Conservation (phyloP, 306 rosid genomes). For the Pyrus bretschneideri region DNA sequence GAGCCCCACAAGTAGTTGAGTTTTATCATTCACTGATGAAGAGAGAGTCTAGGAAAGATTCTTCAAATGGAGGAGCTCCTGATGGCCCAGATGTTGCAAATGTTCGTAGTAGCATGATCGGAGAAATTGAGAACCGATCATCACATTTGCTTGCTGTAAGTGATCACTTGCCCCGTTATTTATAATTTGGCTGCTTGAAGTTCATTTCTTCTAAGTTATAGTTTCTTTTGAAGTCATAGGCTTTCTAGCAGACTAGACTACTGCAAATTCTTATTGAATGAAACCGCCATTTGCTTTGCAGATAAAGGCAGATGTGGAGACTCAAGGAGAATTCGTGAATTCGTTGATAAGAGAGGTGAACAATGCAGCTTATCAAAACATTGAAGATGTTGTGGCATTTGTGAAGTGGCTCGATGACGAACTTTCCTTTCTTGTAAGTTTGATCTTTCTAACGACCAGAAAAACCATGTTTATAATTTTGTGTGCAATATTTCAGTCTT, state of each 20-base stretch:
- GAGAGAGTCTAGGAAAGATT: slow-evolving; percentile 88
- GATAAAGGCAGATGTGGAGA: slow-evolving; percentile 96
- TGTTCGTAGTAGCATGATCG: slow-evolving; percentile 96
- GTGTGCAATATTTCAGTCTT: too few relatives aligned
- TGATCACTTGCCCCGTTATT: slow-evolving; percentile 4
- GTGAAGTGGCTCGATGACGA: slow-evolving; percentile 99
- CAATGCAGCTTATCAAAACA: slow-evolving; percentile 68
- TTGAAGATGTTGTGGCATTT: slow-evolving; percentile 89
- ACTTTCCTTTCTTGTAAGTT: slow-evolving; percentile 92
- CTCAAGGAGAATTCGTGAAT: slow-evolving; percentile 96
- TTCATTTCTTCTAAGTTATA: not conserved
- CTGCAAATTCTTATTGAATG: slow-evolving; percentile 8
- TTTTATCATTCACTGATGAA: slow-evolving; percentile 96
- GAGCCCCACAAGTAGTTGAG: slow-evolving; percentile 96
- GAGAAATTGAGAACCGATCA: slow-evolving; percentile 95
- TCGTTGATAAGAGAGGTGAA: slow-evolving; percentile 90
- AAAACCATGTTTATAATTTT: too few relatives aligned
- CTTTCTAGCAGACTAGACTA: not conserved
- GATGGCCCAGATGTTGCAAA: slow-evolving; percentile 80
- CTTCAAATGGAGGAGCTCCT: slow-evolving; percentile 60
- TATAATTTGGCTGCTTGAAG: not conserved
- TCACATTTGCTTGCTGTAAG: slow-evolving; percentile 98
- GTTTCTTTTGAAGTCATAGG: not conserved
- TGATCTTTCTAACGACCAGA: too few relatives aligned
- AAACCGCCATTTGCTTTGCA: slow-evolving; percentile 24